phyloP scores from a whole-genome alignment of 495 filamentous ascomycete species.

The Peziza echinospora region DNA sequence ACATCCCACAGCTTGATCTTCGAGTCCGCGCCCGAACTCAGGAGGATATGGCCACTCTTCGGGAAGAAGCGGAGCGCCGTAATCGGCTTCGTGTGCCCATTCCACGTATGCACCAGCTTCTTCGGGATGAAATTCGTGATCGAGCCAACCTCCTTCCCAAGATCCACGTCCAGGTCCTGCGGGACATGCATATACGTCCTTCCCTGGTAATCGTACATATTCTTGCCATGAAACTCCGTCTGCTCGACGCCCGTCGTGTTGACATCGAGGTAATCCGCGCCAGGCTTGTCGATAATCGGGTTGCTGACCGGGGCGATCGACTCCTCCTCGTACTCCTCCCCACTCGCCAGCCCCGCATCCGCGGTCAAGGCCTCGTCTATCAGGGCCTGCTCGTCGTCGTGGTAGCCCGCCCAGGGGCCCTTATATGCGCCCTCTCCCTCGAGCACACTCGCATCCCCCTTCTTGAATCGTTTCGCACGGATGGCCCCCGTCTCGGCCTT shows the following conservation, averaged over 20 bases:
- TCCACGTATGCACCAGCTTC: slow-evolving; percentile 76
- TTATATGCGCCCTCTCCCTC: slow-evolving; percentile 74
- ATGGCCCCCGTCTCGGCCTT: slow-evolving; percentile 48
- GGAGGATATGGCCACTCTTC: slow-evolving; percentile 58
- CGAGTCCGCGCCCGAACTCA: slow-evolving; percentile 67
- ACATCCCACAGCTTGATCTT: slow-evolving; percentile 86
- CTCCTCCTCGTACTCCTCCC: slow-evolving; percentile 36
- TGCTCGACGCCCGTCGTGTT: slow-evolving; percentile 43
- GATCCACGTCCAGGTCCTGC: slow-evolving; percentile 79
- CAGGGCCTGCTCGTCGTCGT: slow-evolving; percentile 38
- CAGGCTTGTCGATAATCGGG: slow-evolving; percentile 19
- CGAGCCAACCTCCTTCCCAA: slow-evolving; percentile 57
- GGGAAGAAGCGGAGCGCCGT: slow-evolving; percentile 79
- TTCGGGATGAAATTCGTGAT: slow-evolving; percentile 81
- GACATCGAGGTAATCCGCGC: slow-evolving; percentile 18
- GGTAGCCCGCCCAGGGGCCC: slow-evolving; percentile 84
- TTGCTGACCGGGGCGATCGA: slow-evolving; percentile 20
- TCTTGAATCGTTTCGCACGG: slow-evolving; percentile 51
- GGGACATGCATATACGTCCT: slow-evolving; percentile 89
- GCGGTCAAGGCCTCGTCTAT: slow-evolving; percentile 26
- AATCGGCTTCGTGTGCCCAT: slow-evolving; percentile 58
- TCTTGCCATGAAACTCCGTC: slow-evolving; percentile 67
- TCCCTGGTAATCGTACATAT: slow-evolving; percentile 74
- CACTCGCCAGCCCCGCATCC: slow-evolving; percentile 30
- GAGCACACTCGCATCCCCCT: slow-evolving; percentile 60